Evolutionary conservation across 169 alveolate species (phyloP).

Genomic region (Babesia ovata): DNA sequence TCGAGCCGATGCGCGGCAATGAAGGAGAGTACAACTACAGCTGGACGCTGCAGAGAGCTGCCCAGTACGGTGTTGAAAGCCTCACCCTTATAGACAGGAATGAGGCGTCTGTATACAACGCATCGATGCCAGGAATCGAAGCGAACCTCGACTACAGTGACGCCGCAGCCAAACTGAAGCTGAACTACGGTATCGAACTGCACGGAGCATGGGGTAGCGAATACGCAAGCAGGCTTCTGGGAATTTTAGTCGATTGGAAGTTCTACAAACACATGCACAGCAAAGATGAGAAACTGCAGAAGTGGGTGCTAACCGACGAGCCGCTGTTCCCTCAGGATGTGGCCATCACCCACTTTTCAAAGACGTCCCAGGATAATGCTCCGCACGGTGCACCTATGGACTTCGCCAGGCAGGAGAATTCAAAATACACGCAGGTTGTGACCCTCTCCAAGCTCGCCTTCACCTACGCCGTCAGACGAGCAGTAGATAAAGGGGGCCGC

Average conservation of each 20-base stretch:
- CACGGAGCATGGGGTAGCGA: constrained; percentile 80
- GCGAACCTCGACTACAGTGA: constrained; percentile 69
- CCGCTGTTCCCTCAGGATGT: constrained; percentile 68
- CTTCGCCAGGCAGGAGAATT: constrained; percentile 25
- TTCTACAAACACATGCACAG: constrained; percentile 43
- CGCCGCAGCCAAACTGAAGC: constrained; percentile 74
- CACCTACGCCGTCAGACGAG: constrained; percentile 65
- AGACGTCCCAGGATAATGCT: neutral
- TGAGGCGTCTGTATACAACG: constrained; percentile 74
- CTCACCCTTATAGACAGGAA: constrained; percentile 61
- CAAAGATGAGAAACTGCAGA: constrained; percentile 15
- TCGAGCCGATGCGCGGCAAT: constrained; percentile 40
- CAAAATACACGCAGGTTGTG: constrained; percentile 66
- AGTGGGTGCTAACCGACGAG: constrained; percentile 74
- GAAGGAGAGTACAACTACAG: constrained; percentile 57
- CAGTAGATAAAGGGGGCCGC: constrained; percentile 56
- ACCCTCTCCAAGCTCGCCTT: constrained; percentile 73
- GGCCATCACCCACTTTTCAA: constrained; percentile 45
- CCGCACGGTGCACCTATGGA: neutral
- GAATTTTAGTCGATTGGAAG: constrained; percentile 61
- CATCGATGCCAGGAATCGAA: constrained; percentile 53
- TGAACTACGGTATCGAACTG: constrained; percentile 73
- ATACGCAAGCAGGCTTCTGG: constrained; percentile 70
- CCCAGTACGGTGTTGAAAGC: constrained; percentile 73
- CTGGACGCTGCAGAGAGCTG: constrained; percentile 70